Evolutionary conservation across 495 filamentous ascomycete genomes (phyloP), one percentile per base, ranked within the genome.

Genomic region (Elasticomyces elasticus): DNA sequence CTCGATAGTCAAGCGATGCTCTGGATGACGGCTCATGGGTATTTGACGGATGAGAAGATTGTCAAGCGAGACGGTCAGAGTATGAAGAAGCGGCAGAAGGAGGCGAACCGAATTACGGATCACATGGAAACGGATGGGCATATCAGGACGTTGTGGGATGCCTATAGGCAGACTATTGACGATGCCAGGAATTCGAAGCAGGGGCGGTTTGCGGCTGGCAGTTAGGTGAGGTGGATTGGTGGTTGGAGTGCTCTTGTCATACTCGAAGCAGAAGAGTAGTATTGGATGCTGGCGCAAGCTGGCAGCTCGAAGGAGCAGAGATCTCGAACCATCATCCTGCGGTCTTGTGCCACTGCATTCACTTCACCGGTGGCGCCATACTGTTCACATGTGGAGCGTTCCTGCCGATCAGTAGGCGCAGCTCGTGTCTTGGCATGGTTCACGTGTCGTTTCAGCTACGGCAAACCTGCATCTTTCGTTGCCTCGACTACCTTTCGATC

Each of bases 1-100:
- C 79, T 91, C 38, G 83, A 86, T 55, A 73, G 84, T 55, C 84
- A 74, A 75, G 82, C 89, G 2, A 71, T 84, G 13, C 71, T 79
- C 15, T 78, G 77, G 49, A 76, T 92, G 4, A 62, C 69, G 5
- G 60, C 61, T 12, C 69, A 77, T 45, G 83, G 83, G 11, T 74
- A 80, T 52, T 65, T 77, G 28, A 64, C 66, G 0, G 67, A 77
- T 6, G 64, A 75, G 2, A 74, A 79, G 48, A 69, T 86, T 22
- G 63, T 83, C 3, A 66, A 77, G 58, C 71, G 80, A 9, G 79
- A 75, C 31, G 67, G 66, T 20, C 69, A 72, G 74, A 78, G 69
- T 43, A 66, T 69, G 43, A 80, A 76, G 62, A 73, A 76, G 41
- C 68, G 73, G 50, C 67, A 68, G 7, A 72, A 76, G 42, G 71